Percentiles rank a stretch among this genome's conserved stretches.
Conservation (phyloP, 2,329 filamentous ascomycete genomes). For the Myriangium duriaei region DNA sequence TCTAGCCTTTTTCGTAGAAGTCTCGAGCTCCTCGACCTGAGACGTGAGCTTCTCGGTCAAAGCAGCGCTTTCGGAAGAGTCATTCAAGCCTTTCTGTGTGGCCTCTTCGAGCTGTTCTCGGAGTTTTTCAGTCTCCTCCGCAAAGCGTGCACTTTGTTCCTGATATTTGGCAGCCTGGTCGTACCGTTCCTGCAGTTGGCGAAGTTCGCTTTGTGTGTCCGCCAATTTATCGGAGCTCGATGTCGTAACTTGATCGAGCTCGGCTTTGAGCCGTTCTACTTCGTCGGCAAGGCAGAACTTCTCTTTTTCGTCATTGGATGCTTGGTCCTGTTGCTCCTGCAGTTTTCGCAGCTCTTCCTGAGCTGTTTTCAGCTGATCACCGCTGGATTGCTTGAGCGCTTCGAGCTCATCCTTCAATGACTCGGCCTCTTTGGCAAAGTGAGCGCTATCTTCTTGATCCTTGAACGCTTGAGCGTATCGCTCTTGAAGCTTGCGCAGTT, state of each 20-base stretch:
- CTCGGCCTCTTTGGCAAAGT: neutral
- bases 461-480: neutral
- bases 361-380: neutral
- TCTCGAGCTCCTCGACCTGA: conserved; percentile 7
- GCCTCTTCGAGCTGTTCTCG: neutral
- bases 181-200: neutral
- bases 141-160: neutral
- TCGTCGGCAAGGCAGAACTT: neutral
- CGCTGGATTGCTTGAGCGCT: neutral
- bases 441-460: neutral
- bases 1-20: conserved; percentile 3
- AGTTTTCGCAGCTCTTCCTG: neutral
- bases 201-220: no score
- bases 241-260: no score
- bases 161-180: neutral
- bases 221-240: no score
- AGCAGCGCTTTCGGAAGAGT: neutral
- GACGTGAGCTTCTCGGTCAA: neutral
- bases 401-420: neutral
- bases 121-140: neutral
- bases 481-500: neutral
- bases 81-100: no score
- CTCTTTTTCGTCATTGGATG: neutral
- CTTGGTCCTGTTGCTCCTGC: neutral
- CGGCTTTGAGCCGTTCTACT: neutral